These are phyloP conservation scores for Plenodomus biglobosus DNA, from an alignment of 2,329 filamentous ascomycete species.

Conservation along the genomic window DNA sequence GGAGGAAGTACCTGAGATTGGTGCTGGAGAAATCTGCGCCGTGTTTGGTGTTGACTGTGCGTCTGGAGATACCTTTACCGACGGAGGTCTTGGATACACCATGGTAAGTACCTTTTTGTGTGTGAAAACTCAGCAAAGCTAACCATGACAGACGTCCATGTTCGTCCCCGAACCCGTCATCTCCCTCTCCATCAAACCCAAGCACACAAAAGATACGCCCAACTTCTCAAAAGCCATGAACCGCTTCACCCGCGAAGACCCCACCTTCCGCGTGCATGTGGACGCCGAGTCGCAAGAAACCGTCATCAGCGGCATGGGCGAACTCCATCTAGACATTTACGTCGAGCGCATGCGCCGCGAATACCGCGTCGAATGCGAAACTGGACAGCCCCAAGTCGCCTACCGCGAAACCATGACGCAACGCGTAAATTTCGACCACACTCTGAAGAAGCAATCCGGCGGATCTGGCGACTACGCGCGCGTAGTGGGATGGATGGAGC, in stretches of 20 bases:
- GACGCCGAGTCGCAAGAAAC: constrained; percentile 93
- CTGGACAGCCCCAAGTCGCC: constrained; percentile 94
- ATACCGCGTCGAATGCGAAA: constrained; percentile 93
- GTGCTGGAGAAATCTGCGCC: constrained; percentile 95
- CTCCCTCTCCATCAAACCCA: constrained; percentile 94
- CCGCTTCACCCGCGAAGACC: constrained; percentile 96
- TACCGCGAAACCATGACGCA: constrained; percentile 92
- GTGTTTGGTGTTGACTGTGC: constrained; percentile 98
- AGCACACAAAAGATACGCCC: constrained; percentile 84
- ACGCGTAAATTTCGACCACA: constrained; percentile 82
- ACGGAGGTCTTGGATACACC: constrained; percentile 85
- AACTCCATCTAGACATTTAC: constrained; percentile 95
- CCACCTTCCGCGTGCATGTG: constrained; percentile 92
- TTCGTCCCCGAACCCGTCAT: constrained; percentile 97
- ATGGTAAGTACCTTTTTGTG: constrained; percentile 58
- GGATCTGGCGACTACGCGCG: constrained; percentile 94
- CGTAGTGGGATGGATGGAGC: constrained; percentile 89
- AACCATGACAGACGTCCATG: constrained; percentile 69
- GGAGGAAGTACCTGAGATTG: constrained; percentile 92
- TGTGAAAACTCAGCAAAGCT: constrained; percentile 4
- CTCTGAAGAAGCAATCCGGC: constrained; percentile 92
- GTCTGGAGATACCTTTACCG: constrained; percentile 96
- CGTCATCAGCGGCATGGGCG: constrained; percentile 98
- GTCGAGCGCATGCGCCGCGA: constrained; percentile 95
- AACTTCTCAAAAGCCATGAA: constrained; percentile 99